A percentile compares a stretch with the other conserved stretches of the same genome.
Conservation (phyloP, 73 alveolate species). For the Paramecium caudatum region DNA sequence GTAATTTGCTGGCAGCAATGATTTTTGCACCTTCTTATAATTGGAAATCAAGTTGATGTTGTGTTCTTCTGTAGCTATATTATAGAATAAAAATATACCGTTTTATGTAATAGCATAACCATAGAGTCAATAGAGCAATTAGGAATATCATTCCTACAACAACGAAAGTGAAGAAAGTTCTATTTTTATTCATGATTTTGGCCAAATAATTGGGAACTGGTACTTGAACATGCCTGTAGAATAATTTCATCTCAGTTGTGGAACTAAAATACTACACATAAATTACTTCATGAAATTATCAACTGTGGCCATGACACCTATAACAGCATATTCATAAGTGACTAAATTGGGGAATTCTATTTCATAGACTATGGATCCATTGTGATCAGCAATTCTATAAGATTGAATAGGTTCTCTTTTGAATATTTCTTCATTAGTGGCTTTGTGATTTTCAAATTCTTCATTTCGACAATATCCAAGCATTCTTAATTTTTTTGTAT, state of each 20-base stretch:
- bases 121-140: slow-evolving; percentile 3
- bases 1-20: neutral
- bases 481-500: slow-evolving; percentile 1
- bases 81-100: neutral
- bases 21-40: neutral
- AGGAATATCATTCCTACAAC: slow-evolving; percentile 4
- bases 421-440: neutral
- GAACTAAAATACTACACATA: neutral
- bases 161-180: slow-evolving; percentile 35
- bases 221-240: slow-evolving; percentile 7
- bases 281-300: slow-evolving; percentile 35
- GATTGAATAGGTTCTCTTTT: slow-evolving; percentile 2
- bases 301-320: slow-evolving; percentile 54
- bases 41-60: neutral
- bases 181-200: slow-evolving; percentile 6
- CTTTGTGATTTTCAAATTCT: neutral
- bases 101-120: slow-evolving; percentile 59
- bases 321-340: slow-evolving; percentile 31
- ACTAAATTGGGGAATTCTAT: slow-evolving; percentile 31
- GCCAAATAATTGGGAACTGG: slow-evolving; percentile 65
- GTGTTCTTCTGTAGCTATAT: slow-evolving; percentile 13
- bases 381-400: slow-evolving; percentile 6
- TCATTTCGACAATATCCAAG: slow-evolving; percentile 50
- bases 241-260: neutral
- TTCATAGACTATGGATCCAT: slow-evolving; percentile 45